These are phyloP conservation scores for Chytriomyces confervae DNA, from an alignment of 192 early-diverging fungal genomes.

Conservation along the genomic window DNA sequence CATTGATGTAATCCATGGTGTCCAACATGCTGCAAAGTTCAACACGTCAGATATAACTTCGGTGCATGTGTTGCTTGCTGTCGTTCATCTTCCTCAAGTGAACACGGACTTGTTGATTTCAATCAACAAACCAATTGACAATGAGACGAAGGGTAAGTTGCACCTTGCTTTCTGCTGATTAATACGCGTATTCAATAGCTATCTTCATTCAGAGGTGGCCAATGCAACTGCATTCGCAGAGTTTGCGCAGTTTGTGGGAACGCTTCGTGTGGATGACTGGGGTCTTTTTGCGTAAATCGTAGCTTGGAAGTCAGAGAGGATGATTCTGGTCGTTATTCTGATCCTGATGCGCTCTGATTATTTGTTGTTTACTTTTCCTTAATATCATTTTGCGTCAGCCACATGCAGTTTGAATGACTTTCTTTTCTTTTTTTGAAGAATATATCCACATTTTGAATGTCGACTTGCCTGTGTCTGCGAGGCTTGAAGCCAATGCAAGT, in stretches of 20 bases:
- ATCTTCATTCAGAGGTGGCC: background rate
- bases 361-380: too few species aligned
- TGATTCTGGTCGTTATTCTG: too few species aligned
- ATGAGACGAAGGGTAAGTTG: background rate
- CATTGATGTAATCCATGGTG: conserved; percentile 63
- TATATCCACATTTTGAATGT: too few species aligned
- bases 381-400: too few species aligned
- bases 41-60: conserved; percentile 64
- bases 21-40: conserved; percentile 81
- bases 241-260: conserved; percentile 14
- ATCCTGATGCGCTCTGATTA: too few species aligned
- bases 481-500: too few species aligned
- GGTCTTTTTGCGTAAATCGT: conserved; percentile 11
- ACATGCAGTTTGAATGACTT: too few species aligned
- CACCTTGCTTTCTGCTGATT: background rate
- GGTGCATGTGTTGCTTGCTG: conserved; percentile 72
- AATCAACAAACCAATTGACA: conserved; percentile 68
- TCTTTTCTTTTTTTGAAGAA: too few species aligned
- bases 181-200: background rate
- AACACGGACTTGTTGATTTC: conserved; percentile 80
- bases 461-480: too few species aligned
- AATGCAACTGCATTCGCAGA: conserved; percentile 3
- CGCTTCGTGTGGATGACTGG: conserved; percentile 16
- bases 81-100: conserved; percentile 71
- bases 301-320: background rate